phyloP scores from a whole-genome alignment of 2,329 filamentous ascomycete species.

The Bipolaris bicolor region DNA sequence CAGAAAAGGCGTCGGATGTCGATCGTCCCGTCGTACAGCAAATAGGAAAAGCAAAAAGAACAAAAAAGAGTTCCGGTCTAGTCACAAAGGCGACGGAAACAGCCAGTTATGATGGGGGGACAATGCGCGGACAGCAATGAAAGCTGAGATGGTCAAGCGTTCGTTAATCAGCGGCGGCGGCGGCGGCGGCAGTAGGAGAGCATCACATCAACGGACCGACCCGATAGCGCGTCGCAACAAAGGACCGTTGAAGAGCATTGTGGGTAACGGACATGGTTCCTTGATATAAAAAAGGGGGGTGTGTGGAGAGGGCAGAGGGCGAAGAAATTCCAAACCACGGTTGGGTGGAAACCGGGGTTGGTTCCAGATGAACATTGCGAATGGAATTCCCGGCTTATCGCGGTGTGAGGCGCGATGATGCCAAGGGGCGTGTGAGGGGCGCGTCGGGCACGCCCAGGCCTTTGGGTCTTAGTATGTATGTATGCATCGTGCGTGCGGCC shows the following conservation, averaged over 20 bases:
- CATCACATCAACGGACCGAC: constrained; percentile 28
- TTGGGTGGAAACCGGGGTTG: too few relatives aligned
- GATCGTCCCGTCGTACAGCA: too few relatives aligned
- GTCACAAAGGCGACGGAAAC: neutral
- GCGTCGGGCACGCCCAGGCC: neutral
- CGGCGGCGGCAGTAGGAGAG: constrained; percentile 3
- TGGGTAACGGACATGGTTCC: constrained; percentile 1
- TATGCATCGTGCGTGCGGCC: too few relatives aligned
- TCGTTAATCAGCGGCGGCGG: constrained; percentile 6
- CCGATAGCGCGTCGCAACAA: constrained; percentile 25
- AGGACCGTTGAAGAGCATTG: constrained; percentile 17
- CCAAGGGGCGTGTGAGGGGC: neutral
- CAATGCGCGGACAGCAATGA: constrained; percentile 5
- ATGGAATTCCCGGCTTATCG: neutral
- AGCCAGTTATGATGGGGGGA: neutral
- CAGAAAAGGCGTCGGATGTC: neutral
- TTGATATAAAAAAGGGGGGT: neutral
- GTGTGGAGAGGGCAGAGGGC: neutral
- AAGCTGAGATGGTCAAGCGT: constrained; percentile 10
- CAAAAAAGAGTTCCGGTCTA: neutral
- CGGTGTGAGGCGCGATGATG: neutral
- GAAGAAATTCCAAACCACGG: too few relatives aligned
- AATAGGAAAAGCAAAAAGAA: neutral
- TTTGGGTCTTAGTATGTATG: neutral
- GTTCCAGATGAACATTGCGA: neutral